phyloP scores from a whole-genome alignment of 768 basidiomycete genomes.

The Calocybe gangraenosa region DNA sequence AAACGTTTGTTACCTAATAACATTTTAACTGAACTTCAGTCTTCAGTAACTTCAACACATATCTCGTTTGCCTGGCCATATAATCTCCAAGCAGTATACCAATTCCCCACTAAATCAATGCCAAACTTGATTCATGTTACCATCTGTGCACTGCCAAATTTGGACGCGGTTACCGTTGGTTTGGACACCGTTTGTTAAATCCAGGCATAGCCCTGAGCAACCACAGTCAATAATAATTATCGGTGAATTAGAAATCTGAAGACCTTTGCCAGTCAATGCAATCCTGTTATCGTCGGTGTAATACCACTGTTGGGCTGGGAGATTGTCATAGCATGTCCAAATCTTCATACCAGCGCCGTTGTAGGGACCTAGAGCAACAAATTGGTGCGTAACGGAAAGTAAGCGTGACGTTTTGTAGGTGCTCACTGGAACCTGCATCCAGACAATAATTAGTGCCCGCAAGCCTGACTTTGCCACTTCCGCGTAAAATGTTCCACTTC shows the following conservation, averaged over 20 bases:
- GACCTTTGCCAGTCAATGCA: constrained; percentile 11
- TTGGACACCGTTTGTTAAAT: not conserved
- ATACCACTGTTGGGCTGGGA: constrained; percentile 31
- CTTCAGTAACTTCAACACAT: no score
- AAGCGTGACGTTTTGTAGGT: no score
- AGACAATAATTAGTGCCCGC: constrained; percentile 29
- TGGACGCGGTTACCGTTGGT: not conserved
- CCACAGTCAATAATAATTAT: not conserved
- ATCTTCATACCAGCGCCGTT: constrained; percentile 28
- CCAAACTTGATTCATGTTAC: not conserved
- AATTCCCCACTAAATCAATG: no score
- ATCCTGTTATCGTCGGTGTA: constrained; percentile 24
- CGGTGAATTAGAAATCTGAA: not conserved
- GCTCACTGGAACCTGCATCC: constrained; percentile 26
- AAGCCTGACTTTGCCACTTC: constrained; percentile 23
- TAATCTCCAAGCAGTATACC: no score
- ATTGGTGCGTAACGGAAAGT: constrained; percentile 19
- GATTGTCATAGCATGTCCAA: constrained; percentile 28
- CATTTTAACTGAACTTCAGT: no score
- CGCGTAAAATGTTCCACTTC: constrained; percentile 23
- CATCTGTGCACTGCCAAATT: not conserved
- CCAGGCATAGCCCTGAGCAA: not conserved
- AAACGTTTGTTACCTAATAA: no score
- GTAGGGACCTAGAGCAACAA: constrained; percentile 17
- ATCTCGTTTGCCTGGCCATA: not conserved